These are phyloP conservation scores for Beauveria sp. DNA, from an alignment of 2,329 filamentous ascomycete genomes.

Conservation along the genomic window DNA sequence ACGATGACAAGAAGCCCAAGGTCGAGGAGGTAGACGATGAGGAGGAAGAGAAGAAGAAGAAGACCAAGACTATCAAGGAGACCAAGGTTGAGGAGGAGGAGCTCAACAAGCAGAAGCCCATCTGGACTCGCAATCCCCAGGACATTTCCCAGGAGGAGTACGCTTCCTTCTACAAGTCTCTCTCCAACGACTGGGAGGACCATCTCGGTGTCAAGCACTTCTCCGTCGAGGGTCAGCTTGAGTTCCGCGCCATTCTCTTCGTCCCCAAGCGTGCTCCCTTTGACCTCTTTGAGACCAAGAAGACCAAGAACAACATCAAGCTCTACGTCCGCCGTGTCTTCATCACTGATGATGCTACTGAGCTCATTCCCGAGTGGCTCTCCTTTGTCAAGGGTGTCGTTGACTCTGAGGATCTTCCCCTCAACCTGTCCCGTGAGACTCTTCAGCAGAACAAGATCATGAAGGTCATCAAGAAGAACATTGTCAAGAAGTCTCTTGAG, in stretches of 20 bases:
- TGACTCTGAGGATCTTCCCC: conserved; percentile 97
- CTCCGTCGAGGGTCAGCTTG: conserved; percentile 99
- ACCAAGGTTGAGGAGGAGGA: conserved; percentile 98
- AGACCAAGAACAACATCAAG: conserved; percentile 99
- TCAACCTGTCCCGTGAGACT: conserved; percentile 99
- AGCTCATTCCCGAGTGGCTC: conserved; percentile 98
- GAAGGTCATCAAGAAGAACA: conserved; percentile 99
- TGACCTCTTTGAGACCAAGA: conserved; percentile 99
- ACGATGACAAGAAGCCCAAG: conserved; percentile 90
- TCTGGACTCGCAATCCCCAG: conserved; percentile 97
- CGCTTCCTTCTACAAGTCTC: conserved; percentile 98
- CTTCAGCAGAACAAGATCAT: conserved; percentile 99
- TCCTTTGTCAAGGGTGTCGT: conserved; percentile 99
- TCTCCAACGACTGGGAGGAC: conserved; percentile 99
- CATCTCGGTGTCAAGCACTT: conserved; percentile 99
- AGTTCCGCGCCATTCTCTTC: conserved; percentile 99
- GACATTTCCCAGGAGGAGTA: conserved; percentile 97
- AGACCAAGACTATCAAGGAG: conserved; percentile 99
- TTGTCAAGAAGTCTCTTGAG: conserved; percentile 99
- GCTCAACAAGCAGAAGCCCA: conserved; percentile 99
- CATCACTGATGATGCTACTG: conserved; percentile 99
- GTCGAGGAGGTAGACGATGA: conserved; percentile 89
- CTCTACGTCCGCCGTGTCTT: conserved; percentile 99
- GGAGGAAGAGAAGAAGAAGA: conserved; percentile 76
- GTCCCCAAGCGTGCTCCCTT: conserved; percentile 99